Percentiles rank a stretch among this genome's conserved stretches.
phyloP scores from a whole-genome alignment of 2,329 filamentous ascomycete genomes.

The Fusarium camptoceras region DNA sequence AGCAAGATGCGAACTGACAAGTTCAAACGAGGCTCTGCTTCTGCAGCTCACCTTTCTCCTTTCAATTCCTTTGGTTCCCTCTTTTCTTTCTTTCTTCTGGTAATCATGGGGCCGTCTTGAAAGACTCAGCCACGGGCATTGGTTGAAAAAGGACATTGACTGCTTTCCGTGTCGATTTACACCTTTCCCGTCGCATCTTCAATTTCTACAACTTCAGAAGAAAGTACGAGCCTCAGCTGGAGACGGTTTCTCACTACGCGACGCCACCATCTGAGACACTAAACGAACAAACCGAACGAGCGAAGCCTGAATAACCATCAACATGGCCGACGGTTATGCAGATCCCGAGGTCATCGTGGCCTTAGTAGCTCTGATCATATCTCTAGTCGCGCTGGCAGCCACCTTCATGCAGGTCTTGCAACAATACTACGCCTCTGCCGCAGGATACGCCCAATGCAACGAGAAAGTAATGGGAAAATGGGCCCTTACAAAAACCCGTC shows the following conservation, averaged over 20 bases:
- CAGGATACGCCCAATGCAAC: slow-evolving; percentile 62
- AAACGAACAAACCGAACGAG: slow-evolving; percentile 10
- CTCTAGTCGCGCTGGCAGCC: slow-evolving; percentile 59
- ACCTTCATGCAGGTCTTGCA: slow-evolving; percentile 62
- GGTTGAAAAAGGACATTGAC: not conserved
- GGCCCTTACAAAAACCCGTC: slow-evolving; percentile 55
- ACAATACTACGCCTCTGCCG: slow-evolving; percentile 63
- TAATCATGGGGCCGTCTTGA: slow-evolving; percentile 26
- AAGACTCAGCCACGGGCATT: slow-evolving; percentile 1
- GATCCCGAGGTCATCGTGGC: slow-evolving; percentile 55
- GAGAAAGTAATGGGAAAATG: slow-evolving; percentile 62
- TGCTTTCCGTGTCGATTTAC: not conserved
- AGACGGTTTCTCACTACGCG: not conserved
- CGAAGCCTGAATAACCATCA: not conserved
- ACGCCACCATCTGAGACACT: not conserved
- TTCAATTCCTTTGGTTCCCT: not conserved
- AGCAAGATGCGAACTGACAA: slow-evolving; percentile 18
- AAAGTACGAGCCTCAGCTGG: not conserved
- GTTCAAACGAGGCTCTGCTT: slow-evolving; percentile 36
- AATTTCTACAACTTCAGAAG: not conserved
- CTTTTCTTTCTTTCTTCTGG: not conserved
- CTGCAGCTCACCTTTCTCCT: slow-evolving; percentile 5
- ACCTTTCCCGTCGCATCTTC: not conserved
- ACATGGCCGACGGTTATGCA: slow-evolving; percentile 34
- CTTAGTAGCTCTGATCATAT: slow-evolving; percentile 59